phyloP scores from a whole-genome alignment of 768 basidiomycete genomes.

The Trichaptum fuscoviolaceum region DNA sequence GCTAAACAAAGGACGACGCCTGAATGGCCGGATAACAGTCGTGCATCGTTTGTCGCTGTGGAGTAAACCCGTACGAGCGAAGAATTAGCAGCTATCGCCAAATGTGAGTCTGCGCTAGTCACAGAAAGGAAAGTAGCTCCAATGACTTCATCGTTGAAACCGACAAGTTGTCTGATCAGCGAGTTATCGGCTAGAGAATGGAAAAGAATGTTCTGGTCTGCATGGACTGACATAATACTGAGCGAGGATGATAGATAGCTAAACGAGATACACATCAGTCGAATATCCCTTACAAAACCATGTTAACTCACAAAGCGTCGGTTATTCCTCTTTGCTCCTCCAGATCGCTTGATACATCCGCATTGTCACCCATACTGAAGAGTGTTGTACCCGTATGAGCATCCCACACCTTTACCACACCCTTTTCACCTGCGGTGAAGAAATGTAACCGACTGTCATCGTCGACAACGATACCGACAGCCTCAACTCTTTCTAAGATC shows the following conservation, averaged over 20 bases:
- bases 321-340: constrained; percentile 85
- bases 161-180: constrained; percentile 78
- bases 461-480: constrained; percentile 63
- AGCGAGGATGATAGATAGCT: constrained; percentile 68
- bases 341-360: constrained; percentile 42
- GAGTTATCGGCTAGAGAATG: constrained; percentile 67
- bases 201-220: constrained; percentile 95
- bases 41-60: constrained; percentile 68
- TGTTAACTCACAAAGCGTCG: constrained; percentile 65
- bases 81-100: constrained; percentile 97
- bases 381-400: constrained; percentile 57
- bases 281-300: constrained; percentile 4
- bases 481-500: constrained; percentile 80
- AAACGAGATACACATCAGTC: constrained; percentile 11
- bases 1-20: constrained; percentile 91
- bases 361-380: constrained; percentile 50
- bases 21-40: constrained; percentile 81
- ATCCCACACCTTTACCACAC: constrained; percentile 83
- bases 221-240: constrained; percentile 77
- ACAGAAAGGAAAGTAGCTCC: constrained; percentile 74
- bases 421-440: constrained; percentile 91
- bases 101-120: constrained; percentile 51
- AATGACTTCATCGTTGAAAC: constrained; percentile 98
- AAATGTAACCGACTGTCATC: constrained; percentile 55
- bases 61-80: constrained; percentile 91